Conservation (phyloP, 2,329 filamentous ascomycete species). For the Calonectria pseudoturangicola region DNA sequence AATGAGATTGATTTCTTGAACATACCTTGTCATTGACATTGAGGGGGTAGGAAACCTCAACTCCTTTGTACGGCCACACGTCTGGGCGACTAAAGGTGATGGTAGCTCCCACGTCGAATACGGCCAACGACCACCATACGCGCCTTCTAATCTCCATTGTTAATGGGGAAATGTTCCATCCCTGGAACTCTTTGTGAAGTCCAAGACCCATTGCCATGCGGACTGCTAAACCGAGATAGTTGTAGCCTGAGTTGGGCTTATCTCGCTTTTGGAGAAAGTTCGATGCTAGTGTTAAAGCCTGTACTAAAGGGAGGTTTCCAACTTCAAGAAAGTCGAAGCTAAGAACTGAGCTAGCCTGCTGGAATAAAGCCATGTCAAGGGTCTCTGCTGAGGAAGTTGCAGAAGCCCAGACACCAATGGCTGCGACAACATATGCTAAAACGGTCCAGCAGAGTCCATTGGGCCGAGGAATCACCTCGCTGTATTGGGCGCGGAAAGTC, state of each 20-base stretch:
- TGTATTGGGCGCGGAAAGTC: constrained; percentile 63
- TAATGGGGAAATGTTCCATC: constrained; percentile 57
- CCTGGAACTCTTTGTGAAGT: constrained; percentile 67
- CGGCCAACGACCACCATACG: constrained; percentile 63
- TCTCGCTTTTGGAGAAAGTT: constrained; percentile 72
- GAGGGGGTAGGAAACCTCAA: constrained; percentile 64
- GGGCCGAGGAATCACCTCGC: constrained; percentile 58
- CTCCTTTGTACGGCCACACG: constrained; percentile 62
- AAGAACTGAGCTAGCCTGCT: constrained; percentile 58
- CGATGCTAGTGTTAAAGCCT: constrained; percentile 65
- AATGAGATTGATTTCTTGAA: not conserved
- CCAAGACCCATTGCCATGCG: constrained; percentile 70
- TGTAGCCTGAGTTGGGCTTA: constrained; percentile 71
- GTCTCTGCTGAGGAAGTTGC: constrained; percentile 46
- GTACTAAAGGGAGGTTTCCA: constrained; percentile 66
- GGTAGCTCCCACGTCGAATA: constrained; percentile 68
- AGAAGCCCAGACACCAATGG: constrained; percentile 61
- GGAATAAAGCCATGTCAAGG: constrained; percentile 55
- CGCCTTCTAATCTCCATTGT: constrained; percentile 61
- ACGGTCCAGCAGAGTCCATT: constrained; percentile 57
- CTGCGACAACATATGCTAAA: constrained; percentile 59
- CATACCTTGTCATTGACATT: constrained; percentile 67
- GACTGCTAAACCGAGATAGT: constrained; percentile 69
- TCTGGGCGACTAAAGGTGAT: constrained; percentile 61
- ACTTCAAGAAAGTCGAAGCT: constrained; percentile 66